These are phyloP conservation scores for Ceratocystis variospora DNA, from an alignment of 2,329 filamentous ascomycete genomes.

Conservation along the genomic window DNA sequence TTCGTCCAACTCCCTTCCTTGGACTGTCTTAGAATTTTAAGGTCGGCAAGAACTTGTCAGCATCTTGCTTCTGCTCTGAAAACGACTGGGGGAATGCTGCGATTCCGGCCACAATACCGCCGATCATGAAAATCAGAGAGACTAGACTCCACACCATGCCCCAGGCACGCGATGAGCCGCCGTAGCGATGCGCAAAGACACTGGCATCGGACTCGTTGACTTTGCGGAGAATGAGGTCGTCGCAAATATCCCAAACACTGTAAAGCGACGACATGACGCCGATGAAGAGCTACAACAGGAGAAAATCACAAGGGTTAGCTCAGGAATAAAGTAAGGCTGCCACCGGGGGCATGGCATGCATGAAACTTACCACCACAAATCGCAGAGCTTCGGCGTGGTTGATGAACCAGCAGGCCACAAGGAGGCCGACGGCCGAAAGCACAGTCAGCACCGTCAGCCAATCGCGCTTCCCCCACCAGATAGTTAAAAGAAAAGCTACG, in stretches of 20 bases:
- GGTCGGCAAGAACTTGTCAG: conserved; percentile 49
- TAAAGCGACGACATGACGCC: conserved; percentile 72
- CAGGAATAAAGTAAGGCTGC: neutral
- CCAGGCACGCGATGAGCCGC: conserved; percentile 69
- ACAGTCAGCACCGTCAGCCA: conserved; percentile 65
- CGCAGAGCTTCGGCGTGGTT: conserved; percentile 58
- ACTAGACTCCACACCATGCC: conserved; percentile 66
- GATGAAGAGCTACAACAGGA: conserved; percentile 48
- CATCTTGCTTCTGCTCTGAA: conserved; percentile 53
- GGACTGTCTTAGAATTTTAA: neutral
- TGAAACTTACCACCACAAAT: conserved; percentile 48
- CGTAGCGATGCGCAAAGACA: conserved; percentile 64
- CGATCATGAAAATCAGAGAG: conserved; percentile 56
- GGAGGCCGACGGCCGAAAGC: conserved; percentile 52
- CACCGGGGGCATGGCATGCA: neutral
- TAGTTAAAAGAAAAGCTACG: conserved; percentile 60
- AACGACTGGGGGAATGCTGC: conserved; percentile 62
- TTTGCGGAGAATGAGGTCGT: conserved; percentile 67
- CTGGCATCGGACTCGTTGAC: conserved; percentile 69
- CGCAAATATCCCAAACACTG: conserved; percentile 74
- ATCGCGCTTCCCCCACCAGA: conserved; percentile 70
- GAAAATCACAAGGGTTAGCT: neutral
- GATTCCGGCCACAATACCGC: conserved; percentile 60
- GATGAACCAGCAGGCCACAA: conserved; percentile 70
- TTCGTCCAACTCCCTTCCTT: neutral